Percentiles rank a stretch among this genome's conserved stretches.
Conservation (phyloP, 2,329 filamentous ascomycete genomes). For the Sclerotinia subarctica region DNA sequence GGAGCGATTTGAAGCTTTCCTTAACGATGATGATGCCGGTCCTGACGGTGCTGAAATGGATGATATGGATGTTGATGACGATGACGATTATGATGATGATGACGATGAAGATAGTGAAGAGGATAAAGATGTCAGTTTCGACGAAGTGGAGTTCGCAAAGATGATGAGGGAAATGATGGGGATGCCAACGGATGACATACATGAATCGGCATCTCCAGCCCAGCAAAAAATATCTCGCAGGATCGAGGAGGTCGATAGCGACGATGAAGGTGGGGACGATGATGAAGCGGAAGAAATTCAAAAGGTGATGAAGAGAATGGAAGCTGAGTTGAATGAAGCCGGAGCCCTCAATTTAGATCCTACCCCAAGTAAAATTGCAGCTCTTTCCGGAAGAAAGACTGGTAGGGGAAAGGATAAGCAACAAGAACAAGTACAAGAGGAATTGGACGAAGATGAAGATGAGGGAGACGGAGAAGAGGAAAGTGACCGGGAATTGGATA, state of each 20-base stretch:
- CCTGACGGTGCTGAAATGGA: constrained; percentile 71
- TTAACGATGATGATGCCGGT: constrained; percentile 81
- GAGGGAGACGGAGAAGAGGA: constrained; percentile 57
- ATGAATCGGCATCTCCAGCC: constrained; percentile 3
- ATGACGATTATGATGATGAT: constrained; percentile 50
- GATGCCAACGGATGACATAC: constrained; percentile 43
- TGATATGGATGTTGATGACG: constrained; percentile 62
- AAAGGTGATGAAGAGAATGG: constrained; percentile 65
- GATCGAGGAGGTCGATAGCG: constrained; percentile 33
- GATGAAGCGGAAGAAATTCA: constrained; percentile 59
- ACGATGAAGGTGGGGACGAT: constrained; percentile 40
- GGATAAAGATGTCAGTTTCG: constrained; percentile 73
- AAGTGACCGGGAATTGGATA: constrained; percentile 62
- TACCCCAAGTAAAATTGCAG: constrained; percentile 37
- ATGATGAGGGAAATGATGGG: constrained; percentile 96
- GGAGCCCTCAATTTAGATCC: constrained; percentile 60
- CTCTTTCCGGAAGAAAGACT: constrained; percentile 31
- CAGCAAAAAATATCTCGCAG: constrained; percentile 18
- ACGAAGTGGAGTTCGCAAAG: constrained; percentile 77
- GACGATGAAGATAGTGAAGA: constrained; percentile 59
- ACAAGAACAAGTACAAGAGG: constrained; percentile 35
- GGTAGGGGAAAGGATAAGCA: constrained; percentile 10
- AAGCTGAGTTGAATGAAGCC: constrained; percentile 66
- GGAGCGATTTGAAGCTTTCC: constrained; percentile 84
- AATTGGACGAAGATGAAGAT: constrained; percentile 49